A percentile compares a stretch with the other conserved stretches of the same genome.
phyloP scores from a whole-genome alignment of 1,139 yeast genomes.

The Saccharomyces hybrid region DNA sequence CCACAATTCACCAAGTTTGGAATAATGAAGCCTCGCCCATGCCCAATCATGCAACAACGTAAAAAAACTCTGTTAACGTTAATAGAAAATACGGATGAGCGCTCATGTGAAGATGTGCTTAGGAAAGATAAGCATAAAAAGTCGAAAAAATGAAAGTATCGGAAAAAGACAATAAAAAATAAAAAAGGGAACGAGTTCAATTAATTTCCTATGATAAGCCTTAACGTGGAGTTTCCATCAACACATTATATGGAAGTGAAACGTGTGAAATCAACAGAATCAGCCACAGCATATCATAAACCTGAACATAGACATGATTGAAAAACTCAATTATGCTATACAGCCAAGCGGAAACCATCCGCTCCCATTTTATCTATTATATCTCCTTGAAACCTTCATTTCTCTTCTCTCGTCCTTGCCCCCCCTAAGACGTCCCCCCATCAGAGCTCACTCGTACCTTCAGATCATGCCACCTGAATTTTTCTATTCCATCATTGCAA shows the following conservation, averaged over 20 bases:
- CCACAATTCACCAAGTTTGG: neutral
- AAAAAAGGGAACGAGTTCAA: slow-evolving; percentile 1
- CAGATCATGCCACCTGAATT: neutral
- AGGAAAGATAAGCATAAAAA: neutral
- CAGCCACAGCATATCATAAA: slow-evolving; percentile 19
- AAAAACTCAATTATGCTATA: slow-evolving; percentile 17
- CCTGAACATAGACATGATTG: slow-evolving; percentile 9
- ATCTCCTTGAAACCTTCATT: neutral
- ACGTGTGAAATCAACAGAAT: slow-evolving; percentile 14
- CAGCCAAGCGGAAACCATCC: slow-evolving; percentile 4
- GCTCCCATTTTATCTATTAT: neutral
- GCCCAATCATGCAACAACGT: neutral
- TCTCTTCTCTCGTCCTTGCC: neutral
- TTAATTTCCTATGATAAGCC: slow-evolving; percentile 3
- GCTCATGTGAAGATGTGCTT: neutral
- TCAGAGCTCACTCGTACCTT: neutral
- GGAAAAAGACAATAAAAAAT: neutral
- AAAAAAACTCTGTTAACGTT: neutral
- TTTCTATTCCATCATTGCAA: neutral
- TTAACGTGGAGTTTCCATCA: slow-evolving; percentile 3
- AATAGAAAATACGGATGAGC: neutral
- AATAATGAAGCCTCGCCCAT: neutral
- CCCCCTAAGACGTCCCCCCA: neutral
- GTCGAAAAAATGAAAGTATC: neutral
- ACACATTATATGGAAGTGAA: slow-evolving; percentile 28